Evolutionary conservation across 352 stramenopile genomes (phyloP).

Genomic region (Globisporangium splendens): DNA sequence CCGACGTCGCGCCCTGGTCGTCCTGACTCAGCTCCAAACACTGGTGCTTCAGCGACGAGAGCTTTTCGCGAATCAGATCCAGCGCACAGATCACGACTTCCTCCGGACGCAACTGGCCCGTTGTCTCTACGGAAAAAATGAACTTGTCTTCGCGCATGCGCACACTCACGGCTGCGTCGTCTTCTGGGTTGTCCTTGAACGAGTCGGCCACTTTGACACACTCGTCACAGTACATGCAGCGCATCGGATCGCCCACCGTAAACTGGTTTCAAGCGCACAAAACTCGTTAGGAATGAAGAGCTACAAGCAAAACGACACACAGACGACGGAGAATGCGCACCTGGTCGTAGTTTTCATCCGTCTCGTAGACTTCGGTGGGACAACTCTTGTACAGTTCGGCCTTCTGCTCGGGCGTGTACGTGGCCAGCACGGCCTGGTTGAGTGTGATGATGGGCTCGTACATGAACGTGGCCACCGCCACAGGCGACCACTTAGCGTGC

Average conservation of each 20-base stretch:
- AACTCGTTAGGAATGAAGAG: not conserved
- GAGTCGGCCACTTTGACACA: constrained; percentile 90
- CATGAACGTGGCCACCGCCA: constrained; percentile 94
- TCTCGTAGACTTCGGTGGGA: constrained; percentile 92
- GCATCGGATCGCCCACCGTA: constrained; percentile 45
- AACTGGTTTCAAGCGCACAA: constrained; percentile 27
- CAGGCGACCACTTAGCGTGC: constrained; percentile 97
- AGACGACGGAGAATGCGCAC: constrained; percentile 14
- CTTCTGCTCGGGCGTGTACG: constrained; percentile 93
- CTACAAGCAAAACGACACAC: not conserved
- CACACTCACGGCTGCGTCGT: constrained; percentile 92
- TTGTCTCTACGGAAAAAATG: constrained; percentile 95
- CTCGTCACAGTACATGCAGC: constrained; percentile 92
- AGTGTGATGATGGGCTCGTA: constrained; percentile 90
- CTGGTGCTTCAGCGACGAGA: constrained; percentile 85
- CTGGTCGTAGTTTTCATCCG: constrained; percentile 89
- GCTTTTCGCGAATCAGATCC: constrained; percentile 84
- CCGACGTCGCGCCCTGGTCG: constrained; percentile 40
- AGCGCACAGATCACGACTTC: constrained; percentile 85
- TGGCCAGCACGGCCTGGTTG: constrained; percentile 90
- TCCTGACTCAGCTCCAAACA: constrained; percentile 83
- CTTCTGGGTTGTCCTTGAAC: constrained; percentile 94
- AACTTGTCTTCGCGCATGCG: constrained; percentile 91
- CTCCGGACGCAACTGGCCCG: constrained; percentile 79
- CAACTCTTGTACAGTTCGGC: constrained; percentile 94